These are phyloP conservation scores for Stemphylium beticola DNA, from an alignment of 2,329 filamentous ascomycete species.

Conservation along the genomic window DNA sequence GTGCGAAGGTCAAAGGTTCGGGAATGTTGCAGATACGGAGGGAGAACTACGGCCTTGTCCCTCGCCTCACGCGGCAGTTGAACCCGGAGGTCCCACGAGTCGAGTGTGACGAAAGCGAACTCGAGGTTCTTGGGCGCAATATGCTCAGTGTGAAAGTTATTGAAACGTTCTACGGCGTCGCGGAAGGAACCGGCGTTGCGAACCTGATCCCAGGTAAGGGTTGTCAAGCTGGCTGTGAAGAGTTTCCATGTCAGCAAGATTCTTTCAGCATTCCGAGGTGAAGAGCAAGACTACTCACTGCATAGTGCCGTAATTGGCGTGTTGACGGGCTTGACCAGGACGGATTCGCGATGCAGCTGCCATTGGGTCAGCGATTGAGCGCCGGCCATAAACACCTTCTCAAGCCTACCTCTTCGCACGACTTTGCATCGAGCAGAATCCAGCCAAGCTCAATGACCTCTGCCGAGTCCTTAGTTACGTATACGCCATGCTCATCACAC, in stretches of 20 bases:
- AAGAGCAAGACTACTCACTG: slow-evolving; percentile 69
- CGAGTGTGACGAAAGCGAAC: slow-evolving; percentile 97
- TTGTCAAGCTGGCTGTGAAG: slow-evolving; percentile 85
- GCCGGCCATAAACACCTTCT: not conserved
- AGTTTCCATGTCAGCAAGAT: not conserved
- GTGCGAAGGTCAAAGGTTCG: slow-evolving; percentile 95
- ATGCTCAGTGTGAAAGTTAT: slow-evolving; percentile 90
- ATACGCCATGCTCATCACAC: slow-evolving; percentile 98
- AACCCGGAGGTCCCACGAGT: slow-evolving; percentile 97
- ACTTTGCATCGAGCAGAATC: slow-evolving; percentile 93
- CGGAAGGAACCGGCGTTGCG: slow-evolving; percentile 96
- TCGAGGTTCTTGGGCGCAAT: slow-evolving; percentile 89
- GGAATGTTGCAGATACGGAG: slow-evolving; percentile 96
- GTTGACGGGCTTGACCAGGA: slow-evolving; percentile 97
- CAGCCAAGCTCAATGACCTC: slow-evolving; percentile 99
- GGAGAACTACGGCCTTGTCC: slow-evolving; percentile 96
- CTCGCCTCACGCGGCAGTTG: slow-evolving; percentile 96
- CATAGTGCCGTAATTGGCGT: slow-evolving; percentile 98
- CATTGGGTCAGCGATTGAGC: slow-evolving; percentile 25
- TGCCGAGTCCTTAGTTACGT: slow-evolving; percentile 98
- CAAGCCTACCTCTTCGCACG: slow-evolving; percentile 78
- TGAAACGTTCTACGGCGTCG: slow-evolving; percentile 94
- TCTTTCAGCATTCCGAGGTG: not conserved
- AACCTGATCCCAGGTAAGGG: slow-evolving; percentile 98
- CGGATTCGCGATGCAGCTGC: slow-evolving; percentile 91